Conservation (phyloP, 1,139 yeast genomes). For the Saccharomyces hybrid region DNA sequence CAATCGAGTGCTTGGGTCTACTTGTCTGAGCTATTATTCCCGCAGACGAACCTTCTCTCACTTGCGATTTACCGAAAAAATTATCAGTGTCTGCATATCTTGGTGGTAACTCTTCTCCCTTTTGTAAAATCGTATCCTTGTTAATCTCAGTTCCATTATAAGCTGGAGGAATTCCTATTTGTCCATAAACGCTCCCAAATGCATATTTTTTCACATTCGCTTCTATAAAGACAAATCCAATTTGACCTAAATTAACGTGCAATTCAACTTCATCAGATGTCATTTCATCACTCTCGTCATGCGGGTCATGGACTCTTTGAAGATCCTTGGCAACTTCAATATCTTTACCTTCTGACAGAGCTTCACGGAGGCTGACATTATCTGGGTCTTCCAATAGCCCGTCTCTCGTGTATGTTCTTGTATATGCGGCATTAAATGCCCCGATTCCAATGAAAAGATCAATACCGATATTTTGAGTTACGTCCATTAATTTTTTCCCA, state of each 20-base stretch:
- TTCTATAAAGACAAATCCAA: slow-evolving; percentile 89
- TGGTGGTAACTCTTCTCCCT: slow-evolving; percentile 71
- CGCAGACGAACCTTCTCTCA: slow-evolving; percentile 10
- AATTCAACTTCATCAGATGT: slow-evolving; percentile 39
- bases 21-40: not conserved
- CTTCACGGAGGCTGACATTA: slow-evolving; percentile 25
- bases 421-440: slow-evolving; percentile 31
- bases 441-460: slow-evolving; percentile 50
- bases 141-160: slow-evolving; percentile 47
- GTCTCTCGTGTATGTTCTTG: slow-evolving; percentile 30
- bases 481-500: slow-evolving; percentile 80
- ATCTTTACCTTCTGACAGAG: slow-evolving; percentile 19
- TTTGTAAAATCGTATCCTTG: slow-evolving; percentile 54
- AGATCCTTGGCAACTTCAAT: slow-evolving; percentile 20
- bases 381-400: slow-evolving; percentile 32
- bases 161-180: slow-evolving; percentile 70
- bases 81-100: slow-evolving; percentile 40
- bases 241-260: slow-evolving; percentile 80
- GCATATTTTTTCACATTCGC: slow-evolving; percentile 88
- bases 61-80: slow-evolving; percentile 43
- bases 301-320: slow-evolving; percentile 20
- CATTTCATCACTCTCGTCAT: slow-evolving; percentile 13
- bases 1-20: not conserved
- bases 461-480: slow-evolving; percentile 66
- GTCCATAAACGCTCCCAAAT: slow-evolving; percentile 68